Percentiles rank a stretch among this genome's conserved stretches.
These are phyloP conservation scores for Nemania sp. DNA, from an alignment of 2,329 filamentous ascomycete genomes.

Conservation along the genomic window DNA sequence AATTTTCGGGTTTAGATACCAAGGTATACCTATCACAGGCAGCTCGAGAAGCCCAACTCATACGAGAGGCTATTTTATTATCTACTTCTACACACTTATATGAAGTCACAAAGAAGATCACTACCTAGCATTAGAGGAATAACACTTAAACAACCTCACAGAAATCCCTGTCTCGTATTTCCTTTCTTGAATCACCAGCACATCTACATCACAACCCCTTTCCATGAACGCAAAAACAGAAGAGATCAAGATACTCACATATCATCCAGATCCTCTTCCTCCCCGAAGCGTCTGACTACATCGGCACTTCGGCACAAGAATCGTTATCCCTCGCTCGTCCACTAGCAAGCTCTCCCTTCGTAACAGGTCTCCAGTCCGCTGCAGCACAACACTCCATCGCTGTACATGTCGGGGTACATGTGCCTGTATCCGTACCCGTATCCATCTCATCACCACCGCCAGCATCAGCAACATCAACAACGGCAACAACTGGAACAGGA, in stretches of 20 bases:
- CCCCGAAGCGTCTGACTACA: slow-evolving; percentile 90
- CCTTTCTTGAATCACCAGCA: no score
- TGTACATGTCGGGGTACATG: slow-evolving; percentile 88
- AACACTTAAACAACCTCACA: no score
- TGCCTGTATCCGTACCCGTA: slow-evolving; percentile 54
- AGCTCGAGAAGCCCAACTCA: no score
- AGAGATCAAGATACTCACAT: slow-evolving; percentile 14
- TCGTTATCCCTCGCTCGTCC: slow-evolving; percentile 72
- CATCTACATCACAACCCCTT: no score
- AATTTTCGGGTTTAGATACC: no score
- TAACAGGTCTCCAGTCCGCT: slow-evolving; percentile 71
- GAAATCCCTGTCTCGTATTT: no score
- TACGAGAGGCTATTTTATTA: no score
- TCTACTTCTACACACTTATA: no score
- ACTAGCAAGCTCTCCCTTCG: slow-evolving; percentile 69
- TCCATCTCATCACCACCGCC: slow-evolving; percentile 26
- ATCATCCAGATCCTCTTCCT: slow-evolving; percentile 75
- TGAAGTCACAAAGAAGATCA: no score
- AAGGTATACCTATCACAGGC: no score
- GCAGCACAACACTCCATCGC: slow-evolving; percentile 67
- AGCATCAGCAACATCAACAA: background rate
- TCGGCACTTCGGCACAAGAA: slow-evolving; percentile 68
- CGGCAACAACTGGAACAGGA: background rate
- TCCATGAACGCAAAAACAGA: no score
- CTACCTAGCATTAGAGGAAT: no score